Base-by-base conservation (phyloP, 805 yeast species). In the Henningerozyma blattae region DNA sequence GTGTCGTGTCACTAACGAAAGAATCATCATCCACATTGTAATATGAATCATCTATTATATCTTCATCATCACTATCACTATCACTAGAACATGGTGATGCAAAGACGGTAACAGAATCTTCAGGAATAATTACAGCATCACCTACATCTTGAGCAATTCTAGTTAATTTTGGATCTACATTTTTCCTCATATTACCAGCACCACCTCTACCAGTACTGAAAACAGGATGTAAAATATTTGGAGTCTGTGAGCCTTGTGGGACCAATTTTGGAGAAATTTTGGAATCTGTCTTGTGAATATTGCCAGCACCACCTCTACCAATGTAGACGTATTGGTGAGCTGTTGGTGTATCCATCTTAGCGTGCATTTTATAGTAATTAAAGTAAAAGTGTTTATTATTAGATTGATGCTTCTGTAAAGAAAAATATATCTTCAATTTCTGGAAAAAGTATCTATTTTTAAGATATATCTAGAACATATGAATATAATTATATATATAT, bases 231-330 rank as follows among this genome's bases (percentile, higher is more conserved):
- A 70, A 53, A 22, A 75, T 61, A 45, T 61, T 68, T 18, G 86
- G 85, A 13, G 80, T 72, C 41, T 67, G 70, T 4, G 75, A 67
- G 3, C 81, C 80, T 42, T 68, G 73, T 3, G 72, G 71, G 3
- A 67, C 72, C 22, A 72, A 61, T 32, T 64, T 69, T 3, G 80
- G 80, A 7, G 72, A 62, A 3, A 75, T 74, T 17, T 61, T 51
- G 22, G 60, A 53, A 27, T 50, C 44, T 10, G 70, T 51, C 3
- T 61, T 44, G 43, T 67, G 61, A 35, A 78, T 71, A 53, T 79
- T 79, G 5, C 87, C 87, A 1, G 79, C 78, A 8, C 89, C 89
- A 9, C 89, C 89, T 42, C 89, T 66, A 4, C 87, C 87, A 8
- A 24, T 6, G n/a, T 8, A 24, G 6, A 24, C 27, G 14, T 24